Evolutionary conservation across 306 rosid species (phyloP), one percentile per base, ranked within the genome.

Genomic region (Quercus wislizeni): DNA sequence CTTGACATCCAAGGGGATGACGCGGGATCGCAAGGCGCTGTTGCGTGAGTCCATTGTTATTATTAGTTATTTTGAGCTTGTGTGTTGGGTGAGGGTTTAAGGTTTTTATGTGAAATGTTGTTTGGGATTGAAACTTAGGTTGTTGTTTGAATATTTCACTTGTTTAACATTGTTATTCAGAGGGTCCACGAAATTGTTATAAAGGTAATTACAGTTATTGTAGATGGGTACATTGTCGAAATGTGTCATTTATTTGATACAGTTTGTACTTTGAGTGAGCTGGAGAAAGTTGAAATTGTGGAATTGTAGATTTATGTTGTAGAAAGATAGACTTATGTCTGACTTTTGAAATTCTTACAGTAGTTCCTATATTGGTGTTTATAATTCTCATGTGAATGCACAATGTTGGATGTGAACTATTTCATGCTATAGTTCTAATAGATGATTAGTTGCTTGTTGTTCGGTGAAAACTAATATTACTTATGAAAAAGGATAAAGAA

Each of bases 1-100:
- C 95, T 90, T 25, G 95, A 94, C 83, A 78, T 85, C 68, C 93
- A 89, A 4, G 96, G 88, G 23, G 99, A 94, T 74, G 98, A 95
- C 76, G 93, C 92, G 5, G 97, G 88, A 71, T 91, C 97, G 23
- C 98, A 89, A 71, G 92, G 88, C 55, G 90, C 92, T 55, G 89
- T 81, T 85, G 93, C 82, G 97, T 92, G 76, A 88, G 93, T 87
- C 70, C 71, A 74, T 61, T 82, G 27, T 63, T 63, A 19, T 79
- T 33, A 9, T 33, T 19, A 33, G 41, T 28, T 17, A 43, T 35
- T 10, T 30, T 59, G 38, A 30, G 31, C 54, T 70, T 76, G 56
- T 33, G 6, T 67, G 72, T 35, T 35, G 23, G 28, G 72, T 21
- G 27, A 30, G 52, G 51, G 72, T 35, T 4, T 4, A 4, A 19